Percentiles rank a stretch among this genome's conserved stretches.
Evolutionary conservation across 169 alveolate species (phyloP).

Genomic region (Amoebophrya sp.): DNA sequence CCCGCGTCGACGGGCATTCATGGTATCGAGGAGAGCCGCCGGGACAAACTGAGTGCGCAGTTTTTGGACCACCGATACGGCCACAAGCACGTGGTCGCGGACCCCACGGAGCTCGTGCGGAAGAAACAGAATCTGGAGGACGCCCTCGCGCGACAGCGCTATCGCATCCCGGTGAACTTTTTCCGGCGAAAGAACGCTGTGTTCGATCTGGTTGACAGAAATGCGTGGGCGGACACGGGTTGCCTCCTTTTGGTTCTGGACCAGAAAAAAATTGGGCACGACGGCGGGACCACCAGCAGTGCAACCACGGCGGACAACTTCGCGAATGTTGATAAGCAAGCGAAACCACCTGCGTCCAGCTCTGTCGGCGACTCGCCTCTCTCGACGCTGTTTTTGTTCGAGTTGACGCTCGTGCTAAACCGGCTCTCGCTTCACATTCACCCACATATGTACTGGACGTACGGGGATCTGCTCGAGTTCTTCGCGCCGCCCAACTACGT

Average conservation of each 20-base stretch:
- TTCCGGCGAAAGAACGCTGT: neutral
- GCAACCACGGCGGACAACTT: too few relatives aligned
- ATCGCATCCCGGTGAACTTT: neutral
- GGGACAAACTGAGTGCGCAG: neutral
- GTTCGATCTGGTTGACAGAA: neutral
- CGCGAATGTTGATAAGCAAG: too few relatives aligned
- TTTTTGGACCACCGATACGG: too few relatives aligned
- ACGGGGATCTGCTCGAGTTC: neutral
- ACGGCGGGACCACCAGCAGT: too few relatives aligned
- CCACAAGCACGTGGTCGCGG: neutral
- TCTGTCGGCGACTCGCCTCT: neutral
- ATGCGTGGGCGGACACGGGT: neutral
- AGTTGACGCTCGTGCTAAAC: neutral
- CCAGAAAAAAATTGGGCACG: neutral
- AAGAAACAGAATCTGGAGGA: neutral
- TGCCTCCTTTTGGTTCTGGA: neutral
- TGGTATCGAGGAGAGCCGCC: neutral
- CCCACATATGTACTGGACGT: neutral
- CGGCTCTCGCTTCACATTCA: neutral
- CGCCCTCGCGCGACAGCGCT: neutral
- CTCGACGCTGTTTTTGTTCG: neutral
- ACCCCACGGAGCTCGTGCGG: neutral
- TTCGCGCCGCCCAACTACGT: neutral
- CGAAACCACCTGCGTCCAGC: too few relatives aligned
- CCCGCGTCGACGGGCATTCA: neutral